A percentile compares a stretch with the other conserved stretches of the same genome.
Evolutionary conservation across 352 stramenopile species (phyloP).

Genomic region (Globisporangium viniferum): DNA sequence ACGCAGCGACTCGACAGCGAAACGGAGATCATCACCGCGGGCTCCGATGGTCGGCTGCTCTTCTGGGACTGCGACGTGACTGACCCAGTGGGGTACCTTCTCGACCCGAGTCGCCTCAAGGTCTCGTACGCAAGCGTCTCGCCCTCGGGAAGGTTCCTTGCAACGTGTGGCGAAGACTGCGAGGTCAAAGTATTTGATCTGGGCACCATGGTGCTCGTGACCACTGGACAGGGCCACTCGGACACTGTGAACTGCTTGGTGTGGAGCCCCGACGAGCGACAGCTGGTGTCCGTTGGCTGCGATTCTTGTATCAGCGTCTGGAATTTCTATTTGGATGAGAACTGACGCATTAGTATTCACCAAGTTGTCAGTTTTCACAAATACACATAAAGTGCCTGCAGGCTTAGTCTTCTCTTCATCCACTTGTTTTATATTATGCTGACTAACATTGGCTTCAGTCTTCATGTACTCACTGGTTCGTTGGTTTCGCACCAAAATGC

Average conservation of each 20-base stretch:
- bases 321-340: constrained; percentile 82
- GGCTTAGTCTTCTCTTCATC: background rate
- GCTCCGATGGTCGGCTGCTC: constrained; percentile 76
- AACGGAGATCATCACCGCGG: constrained; percentile 88
- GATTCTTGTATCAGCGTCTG: constrained; percentile 90
- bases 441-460: background rate
- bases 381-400: constrained; percentile 1
- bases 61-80: constrained; percentile 90
- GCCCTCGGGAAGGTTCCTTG: constrained; percentile 73
- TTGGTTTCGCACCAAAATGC: background rate
- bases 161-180: constrained; percentile 77
- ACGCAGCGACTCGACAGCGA: constrained; percentile 88
- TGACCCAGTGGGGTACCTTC: constrained; percentile 62
- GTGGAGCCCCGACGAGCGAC: constrained; percentile 90
- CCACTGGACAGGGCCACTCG: constrained; percentile 60
- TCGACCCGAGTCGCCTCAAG: constrained; percentile 41
- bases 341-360: background rate
- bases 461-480: background rate
- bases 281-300: constrained; percentile 86
- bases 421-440: constrained; percentile 6
- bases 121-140: constrained; percentile 51
- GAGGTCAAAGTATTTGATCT: constrained; percentile 82
- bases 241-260: constrained; percentile 64
- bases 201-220: constrained; percentile 40
- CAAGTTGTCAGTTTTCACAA: background rate